Evolutionary conservation across 495 filamentous ascomycete species (phyloP).

Genomic region (Trichoderma erinaceum): DNA sequence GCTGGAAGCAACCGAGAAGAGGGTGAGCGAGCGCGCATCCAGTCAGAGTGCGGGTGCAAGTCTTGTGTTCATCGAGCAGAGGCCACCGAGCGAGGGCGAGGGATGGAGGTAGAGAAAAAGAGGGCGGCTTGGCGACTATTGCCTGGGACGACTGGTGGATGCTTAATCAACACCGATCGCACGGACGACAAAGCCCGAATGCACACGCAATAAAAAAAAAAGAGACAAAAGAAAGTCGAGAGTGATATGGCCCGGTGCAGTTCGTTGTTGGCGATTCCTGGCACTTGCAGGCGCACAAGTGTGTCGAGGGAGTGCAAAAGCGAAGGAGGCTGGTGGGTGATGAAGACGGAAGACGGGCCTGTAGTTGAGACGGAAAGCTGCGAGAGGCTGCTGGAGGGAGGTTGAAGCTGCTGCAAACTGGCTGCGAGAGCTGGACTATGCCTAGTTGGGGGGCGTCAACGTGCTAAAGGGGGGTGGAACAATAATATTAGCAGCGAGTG

Average conservation of each 20-base stretch:
- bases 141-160: neutral
- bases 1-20: neutral
- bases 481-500: conserved; percentile 1
- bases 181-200: neutral
- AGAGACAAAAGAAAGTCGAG: neutral
- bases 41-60: neutral
- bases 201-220: neutral
- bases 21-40: conserved; percentile 5
- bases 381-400: conserved; percentile 10
- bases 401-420: neutral
- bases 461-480: conserved; percentile 13
- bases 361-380: neutral
- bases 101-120: neutral
- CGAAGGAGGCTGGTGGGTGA: neutral
- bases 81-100: neutral
- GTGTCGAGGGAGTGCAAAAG: neutral
- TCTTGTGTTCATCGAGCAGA: neutral
- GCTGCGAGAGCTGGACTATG: conserved; percentile 7
- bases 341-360: neutral
- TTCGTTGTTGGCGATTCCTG: neutral
- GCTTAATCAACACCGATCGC: neutral
- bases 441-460: conserved; percentile 3
- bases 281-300: neutral
- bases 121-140: conserved; percentile 1
- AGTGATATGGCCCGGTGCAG: neutral